Evolutionary conservation across 2,329 filamentous ascomycete genomes (phyloP).

Genomic region (Pyrenochaeta sp.): DNA sequence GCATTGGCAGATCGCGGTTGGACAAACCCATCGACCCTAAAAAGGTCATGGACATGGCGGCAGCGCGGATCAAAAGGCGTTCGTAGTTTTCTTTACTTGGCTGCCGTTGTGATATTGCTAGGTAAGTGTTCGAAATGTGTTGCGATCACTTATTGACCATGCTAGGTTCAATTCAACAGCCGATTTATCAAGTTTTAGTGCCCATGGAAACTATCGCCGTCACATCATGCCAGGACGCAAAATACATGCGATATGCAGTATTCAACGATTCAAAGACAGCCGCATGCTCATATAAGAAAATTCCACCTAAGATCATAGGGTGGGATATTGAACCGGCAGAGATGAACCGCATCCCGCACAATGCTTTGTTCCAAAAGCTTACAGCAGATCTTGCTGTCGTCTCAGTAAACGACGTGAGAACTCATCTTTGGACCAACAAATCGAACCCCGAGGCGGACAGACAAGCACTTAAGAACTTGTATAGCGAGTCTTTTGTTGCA

Average conservation of each 20-base stretch:
- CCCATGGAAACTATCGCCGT: neutral
- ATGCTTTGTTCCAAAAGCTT: neutral
- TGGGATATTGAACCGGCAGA: conserved; percentile 16
- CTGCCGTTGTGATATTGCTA: neutral
- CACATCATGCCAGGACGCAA: neutral
- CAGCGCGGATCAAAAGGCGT: neutral
- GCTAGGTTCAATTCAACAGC: conserved; percentile 7
- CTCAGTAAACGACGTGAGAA: neutral
- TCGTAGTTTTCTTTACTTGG: neutral
- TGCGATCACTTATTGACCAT: neutral
- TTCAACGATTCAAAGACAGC: neutral
- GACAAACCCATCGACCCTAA: neutral
- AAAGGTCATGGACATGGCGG: neutral
- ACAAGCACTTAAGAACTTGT: neutral
- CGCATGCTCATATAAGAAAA: neutral
- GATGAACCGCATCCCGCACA: conserved; percentile 5
- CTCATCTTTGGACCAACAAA: neutral
- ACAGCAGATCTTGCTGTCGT: conserved; percentile 1
- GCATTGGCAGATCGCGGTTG: conserved; percentile 16
- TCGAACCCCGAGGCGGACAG: neutral
- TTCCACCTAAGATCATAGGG: conserved; percentile 1
- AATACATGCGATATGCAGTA: neutral
- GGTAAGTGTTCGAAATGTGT: too few species aligned
- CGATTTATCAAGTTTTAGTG: conserved; percentile 9
- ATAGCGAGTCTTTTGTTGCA: conserved; percentile 4